A percentile compares a stretch with the other conserved stretches of the same genome.
These are phyloP conservation scores for Salix viminalis DNA, from an alignment of 345 rosid species.

Conservation along the genomic window DNA sequence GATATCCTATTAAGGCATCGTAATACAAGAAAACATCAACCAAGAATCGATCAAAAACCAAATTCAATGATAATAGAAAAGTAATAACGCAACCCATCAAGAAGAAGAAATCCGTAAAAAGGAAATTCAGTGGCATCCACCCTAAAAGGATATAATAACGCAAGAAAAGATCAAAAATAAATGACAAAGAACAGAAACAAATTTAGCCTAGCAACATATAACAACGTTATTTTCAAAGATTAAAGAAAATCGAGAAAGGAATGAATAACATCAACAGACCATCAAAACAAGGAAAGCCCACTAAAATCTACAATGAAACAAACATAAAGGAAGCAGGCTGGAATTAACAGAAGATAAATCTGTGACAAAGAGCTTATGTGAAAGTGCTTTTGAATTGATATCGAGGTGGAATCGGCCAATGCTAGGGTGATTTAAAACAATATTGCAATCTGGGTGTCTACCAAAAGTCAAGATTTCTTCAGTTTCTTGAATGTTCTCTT, in stretches of 20 bases:
- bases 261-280: neutral
- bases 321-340: neutral
- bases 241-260: neutral
- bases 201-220: neutral
- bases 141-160: neutral
- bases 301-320: neutral
- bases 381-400: constrained; percentile 47
- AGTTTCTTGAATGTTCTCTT: no score
- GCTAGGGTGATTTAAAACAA: no score
- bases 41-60: neutral
- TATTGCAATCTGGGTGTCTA: no score
- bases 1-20: no score
- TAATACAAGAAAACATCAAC: no score
- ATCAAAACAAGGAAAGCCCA: neutral
- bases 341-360: constrained; percentile 72
- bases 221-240: neutral
- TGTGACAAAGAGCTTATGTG: constrained; percentile 60
- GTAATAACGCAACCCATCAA: neutral
- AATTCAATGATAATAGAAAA: neutral
- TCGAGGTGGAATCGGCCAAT: constrained; percentile 90
- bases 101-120: neutral
- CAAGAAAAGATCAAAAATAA: neutral
- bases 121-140: neutral
- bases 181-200: neutral
- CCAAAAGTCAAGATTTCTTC: no score